Percentiles rank a stretch among this genome's conserved stretches.
phyloP scores from a whole-genome alignment of 257 asterid genomes.

The Jasminum sambac region DNA sequence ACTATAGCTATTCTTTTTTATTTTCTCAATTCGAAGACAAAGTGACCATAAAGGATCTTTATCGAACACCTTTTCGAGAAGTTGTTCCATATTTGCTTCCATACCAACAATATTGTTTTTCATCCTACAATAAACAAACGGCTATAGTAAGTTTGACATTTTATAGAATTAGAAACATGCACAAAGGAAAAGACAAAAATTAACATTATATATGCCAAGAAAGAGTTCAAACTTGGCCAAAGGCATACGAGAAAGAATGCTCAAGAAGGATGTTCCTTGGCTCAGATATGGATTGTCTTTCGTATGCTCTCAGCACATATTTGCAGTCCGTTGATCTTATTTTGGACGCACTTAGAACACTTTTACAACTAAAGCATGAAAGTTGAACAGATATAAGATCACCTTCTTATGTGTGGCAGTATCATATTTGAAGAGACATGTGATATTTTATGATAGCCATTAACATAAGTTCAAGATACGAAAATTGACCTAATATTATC shows the following conservation, averaged over 20 bases:
- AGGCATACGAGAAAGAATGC: not conserved
- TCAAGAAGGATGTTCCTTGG: not conserved
- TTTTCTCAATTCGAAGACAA: constrained; percentile 5
- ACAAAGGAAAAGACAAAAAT: constrained; percentile 10
- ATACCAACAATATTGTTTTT: constrained; percentile 93
- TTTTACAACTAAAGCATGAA: not conserved
- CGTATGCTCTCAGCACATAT: not conserved
- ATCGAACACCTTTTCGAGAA: constrained; percentile 89
- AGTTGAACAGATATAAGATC: not conserved
- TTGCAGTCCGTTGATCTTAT: not conserved
- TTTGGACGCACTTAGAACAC: not conserved
- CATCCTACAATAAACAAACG: constrained; percentile 64
- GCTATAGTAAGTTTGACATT: constrained; percentile 19
- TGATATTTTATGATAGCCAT: not conserved
- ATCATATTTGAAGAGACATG: not conserved
- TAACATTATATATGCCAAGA: not conserved
- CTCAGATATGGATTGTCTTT: not conserved
- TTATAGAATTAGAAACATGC: not conserved
- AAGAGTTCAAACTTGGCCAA: not conserved
- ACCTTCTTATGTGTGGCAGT: not conserved
- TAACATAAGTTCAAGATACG: not conserved
- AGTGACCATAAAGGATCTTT: constrained; percentile 28
- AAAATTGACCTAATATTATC: not conserved
- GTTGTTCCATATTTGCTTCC: constrained; percentile 99
- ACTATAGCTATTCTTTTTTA: constrained; percentile 3